A percentile compares a stretch with the other conserved stretches of the same genome.
These are phyloP conservation scores for Blastobotrys capitulatus DNA, from an alignment of 1,139 yeast species.

Conservation along the genomic window DNA sequence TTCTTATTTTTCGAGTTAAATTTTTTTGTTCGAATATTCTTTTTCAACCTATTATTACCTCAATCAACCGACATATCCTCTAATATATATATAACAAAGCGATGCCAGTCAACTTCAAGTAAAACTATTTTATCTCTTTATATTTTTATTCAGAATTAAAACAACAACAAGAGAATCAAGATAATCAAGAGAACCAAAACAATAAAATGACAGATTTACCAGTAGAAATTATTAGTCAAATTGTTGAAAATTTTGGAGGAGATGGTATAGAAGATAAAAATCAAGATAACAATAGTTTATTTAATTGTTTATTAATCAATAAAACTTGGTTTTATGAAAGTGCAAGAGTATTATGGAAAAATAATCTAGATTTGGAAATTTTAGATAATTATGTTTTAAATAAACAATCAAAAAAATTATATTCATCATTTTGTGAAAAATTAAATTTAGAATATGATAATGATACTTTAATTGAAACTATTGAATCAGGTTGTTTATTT, in stretches of 20 bases:
- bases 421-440: not conserved
- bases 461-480: not conserved
- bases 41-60: no score
- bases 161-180: no score
- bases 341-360: constrained; percentile 1
- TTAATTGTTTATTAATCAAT: not conserved
- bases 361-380: not conserved
- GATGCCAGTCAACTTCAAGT: no score
- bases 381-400: not conserved
- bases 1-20: no score
- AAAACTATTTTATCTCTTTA: no score
- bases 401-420: not conserved
- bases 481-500: not conserved
- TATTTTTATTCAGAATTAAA: no score
- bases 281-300: constrained; percentile 1
- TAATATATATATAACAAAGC: no score
- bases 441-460: constrained; percentile 3
- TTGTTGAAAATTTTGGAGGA: constrained; percentile 1
- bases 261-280: not conserved
- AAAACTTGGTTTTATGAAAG: constrained; percentile 3
- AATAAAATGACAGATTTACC: not conserved
- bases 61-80: no score
- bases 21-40: no score
- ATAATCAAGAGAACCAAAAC: not conserved
- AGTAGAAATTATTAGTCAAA: not conserved